A percentile compares a stretch with the other conserved stretches of the same genome.
Conservation (phyloP, 2,329 filamentous ascomycete genomes). For the Stemphylium vesicarium region DNA sequence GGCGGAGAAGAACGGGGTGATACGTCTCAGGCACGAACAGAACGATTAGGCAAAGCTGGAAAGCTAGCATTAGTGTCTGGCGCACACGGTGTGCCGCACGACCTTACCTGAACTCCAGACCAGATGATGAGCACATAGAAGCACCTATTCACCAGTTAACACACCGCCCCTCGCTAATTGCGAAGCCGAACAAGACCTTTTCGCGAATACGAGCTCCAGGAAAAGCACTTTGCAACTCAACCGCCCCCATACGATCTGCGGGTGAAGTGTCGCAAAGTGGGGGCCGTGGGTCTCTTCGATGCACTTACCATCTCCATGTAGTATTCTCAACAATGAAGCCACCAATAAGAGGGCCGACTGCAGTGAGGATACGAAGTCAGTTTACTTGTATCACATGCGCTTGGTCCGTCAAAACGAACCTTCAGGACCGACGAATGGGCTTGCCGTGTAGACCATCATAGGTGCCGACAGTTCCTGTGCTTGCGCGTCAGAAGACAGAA, state of each 20-base stretch:
- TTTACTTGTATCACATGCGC: too few species aligned
- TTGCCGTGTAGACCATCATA: constrained; percentile 75
- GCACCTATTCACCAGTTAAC: constrained; percentile 40
- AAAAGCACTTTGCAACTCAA: constrained; percentile 5
- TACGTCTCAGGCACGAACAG: constrained; percentile 88
- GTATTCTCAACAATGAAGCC: constrained; percentile 82
- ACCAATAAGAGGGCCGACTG: constrained; percentile 65
- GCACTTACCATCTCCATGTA: constrained; percentile 61
- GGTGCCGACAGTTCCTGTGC: constrained; percentile 70
- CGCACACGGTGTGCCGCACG: constrained; percentile 20
- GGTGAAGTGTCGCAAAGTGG: constrained; percentile 10
- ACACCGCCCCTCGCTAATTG: constrained; percentile 22
- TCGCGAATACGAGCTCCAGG: constrained; percentile 9
- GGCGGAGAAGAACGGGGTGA: constrained; percentile 71
- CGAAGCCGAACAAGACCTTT: neutral
- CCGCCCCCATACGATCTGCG: constrained; percentile 5
- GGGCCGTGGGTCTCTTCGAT: constrained; percentile 12
- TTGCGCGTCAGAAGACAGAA: constrained; percentile 13
- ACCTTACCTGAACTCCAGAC: constrained; percentile 59
- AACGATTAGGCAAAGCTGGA: constrained; percentile 67
- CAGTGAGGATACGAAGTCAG: too few species aligned
- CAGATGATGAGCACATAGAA: constrained; percentile 85
- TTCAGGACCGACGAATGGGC: constrained; percentile 62
- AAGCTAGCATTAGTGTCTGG: constrained; percentile 22
- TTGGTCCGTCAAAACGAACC: too few species aligned